Conservation (phyloP, 2,329 filamentous ascomycete species). For the Cylindrodendrum hubeiense region DNA sequence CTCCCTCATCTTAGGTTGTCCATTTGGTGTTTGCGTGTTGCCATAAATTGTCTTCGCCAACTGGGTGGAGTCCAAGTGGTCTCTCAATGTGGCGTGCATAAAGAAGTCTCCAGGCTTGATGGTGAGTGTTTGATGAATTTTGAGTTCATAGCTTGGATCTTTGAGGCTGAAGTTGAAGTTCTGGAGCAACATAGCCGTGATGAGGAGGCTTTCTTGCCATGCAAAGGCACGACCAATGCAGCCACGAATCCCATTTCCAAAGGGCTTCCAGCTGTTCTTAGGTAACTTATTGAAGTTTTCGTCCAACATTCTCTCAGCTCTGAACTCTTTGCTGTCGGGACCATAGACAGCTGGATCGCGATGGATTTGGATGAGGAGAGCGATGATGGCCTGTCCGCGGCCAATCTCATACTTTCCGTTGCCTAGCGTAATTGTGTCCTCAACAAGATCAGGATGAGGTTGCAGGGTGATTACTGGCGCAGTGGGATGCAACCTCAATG, state of each 20-base stretch:
- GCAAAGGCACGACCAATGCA: slow-evolving; percentile 68
- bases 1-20: neutral
- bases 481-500: slow-evolving; percentile 44
- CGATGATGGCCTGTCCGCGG: slow-evolving; percentile 57
- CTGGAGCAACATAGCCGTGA: slow-evolving; percentile 69
- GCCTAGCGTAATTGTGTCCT: slow-evolving; percentile 56
- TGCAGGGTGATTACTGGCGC: slow-evolving; percentile 46
- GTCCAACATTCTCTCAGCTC: slow-evolving; percentile 72
- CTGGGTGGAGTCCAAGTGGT: slow-evolving; percentile 52
- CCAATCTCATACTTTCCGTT: slow-evolving; percentile 66
- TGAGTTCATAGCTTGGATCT: slow-evolving; percentile 67
- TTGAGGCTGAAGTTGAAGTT: slow-evolving; percentile 74
- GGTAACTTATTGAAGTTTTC: slow-evolving; percentile 58
- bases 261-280: slow-evolving; percentile 62
- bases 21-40: slow-evolving; percentile 26
- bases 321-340: slow-evolving; percentile 67
- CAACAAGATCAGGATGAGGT: slow-evolving; percentile 30
- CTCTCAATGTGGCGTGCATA: slow-evolving; percentile 67
- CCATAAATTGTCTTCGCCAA: slow-evolving; percentile 50
- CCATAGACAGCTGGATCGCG: slow-evolving; percentile 69
- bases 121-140: slow-evolving; percentile 67
- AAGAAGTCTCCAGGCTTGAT: slow-evolving; percentile 71
- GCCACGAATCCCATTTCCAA: slow-evolving; percentile 64
- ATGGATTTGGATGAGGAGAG: slow-evolving; percentile 63
- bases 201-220: slow-evolving; percentile 64